These are phyloP conservation scores for Kodamaea lidongshanica DNA, from an alignment of 805 yeast species.

Conservation along the genomic window DNA sequence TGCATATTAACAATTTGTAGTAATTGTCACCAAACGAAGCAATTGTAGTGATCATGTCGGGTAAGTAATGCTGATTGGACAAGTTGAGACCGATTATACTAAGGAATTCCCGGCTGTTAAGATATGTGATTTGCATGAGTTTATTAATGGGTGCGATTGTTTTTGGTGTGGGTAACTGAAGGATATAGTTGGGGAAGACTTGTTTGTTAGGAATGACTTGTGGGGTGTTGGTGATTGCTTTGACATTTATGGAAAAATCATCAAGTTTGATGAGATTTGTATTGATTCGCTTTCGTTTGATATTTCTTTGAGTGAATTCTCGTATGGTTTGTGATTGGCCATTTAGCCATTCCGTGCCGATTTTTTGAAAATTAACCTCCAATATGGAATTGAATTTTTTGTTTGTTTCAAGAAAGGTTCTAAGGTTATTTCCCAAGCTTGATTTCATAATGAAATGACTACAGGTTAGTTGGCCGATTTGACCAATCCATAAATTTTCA, in stretches of 20 bases:
- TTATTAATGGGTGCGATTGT: too few species aligned
- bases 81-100: constrained; percentile 4
- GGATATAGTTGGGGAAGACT: too few species aligned
- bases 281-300: too few species aligned
- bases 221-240: too few species aligned
- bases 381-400: constrained; percentile 2
- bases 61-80: constrained; percentile 6
- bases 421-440: constrained; percentile 10
- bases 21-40: constrained; percentile 14
- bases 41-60: constrained; percentile 14
- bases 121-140: constrained; percentile 11
- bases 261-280: too few species aligned
- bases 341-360: too few species aligned
- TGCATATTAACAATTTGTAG: constrained; percentile 10
- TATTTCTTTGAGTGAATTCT: too few species aligned
- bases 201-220: too few species aligned
- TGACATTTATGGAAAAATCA: too few species aligned
- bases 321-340: too few species aligned
- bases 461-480: constrained; percentile 7
- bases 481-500: constrained; percentile 1
- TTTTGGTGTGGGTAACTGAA: too few species aligned
- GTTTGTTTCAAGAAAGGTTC: constrained; percentile 8
- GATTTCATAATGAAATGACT: constrained; percentile 7
- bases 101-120: constrained; percentile 12
- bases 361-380: constrained; percentile 1